Conservation (phyloP, 2,329 filamentous ascomycete genomes). For the Sarocladium kiliense region DNA sequence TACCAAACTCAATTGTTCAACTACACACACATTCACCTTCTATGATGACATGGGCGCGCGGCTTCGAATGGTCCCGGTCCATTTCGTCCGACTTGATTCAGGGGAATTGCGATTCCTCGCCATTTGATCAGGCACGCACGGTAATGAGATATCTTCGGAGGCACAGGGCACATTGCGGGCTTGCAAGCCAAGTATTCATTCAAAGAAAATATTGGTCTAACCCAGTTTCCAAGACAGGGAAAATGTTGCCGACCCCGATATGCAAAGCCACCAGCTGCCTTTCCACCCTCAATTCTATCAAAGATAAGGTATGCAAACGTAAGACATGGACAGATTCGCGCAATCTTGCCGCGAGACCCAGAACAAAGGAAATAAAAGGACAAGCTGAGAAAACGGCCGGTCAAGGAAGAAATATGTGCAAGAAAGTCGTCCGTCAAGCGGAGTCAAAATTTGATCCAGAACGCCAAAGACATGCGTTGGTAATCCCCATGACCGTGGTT, state of each 20-base stretch:
- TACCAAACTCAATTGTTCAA: not conserved
- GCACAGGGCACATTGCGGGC: not conserved
- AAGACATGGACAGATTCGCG: not conserved
- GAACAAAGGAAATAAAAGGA: not conserved
- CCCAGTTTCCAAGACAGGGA: not conserved
- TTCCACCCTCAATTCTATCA: not conserved
- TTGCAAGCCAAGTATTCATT: not conserved
- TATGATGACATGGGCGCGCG: not conserved
- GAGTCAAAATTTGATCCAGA: not conserved
- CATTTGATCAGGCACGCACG: no score
- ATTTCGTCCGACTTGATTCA: no score
- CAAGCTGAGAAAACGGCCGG: no score
- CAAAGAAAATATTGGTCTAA: not conserved
- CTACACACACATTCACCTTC: not conserved
- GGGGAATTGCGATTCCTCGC: no score
- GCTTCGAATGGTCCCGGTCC: no score
- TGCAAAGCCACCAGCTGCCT: slow-evolving; percentile 1
- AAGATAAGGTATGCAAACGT: not conserved
- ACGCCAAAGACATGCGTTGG: slow-evolving; percentile 1
- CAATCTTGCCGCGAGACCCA: not conserved
- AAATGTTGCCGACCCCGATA: not conserved
- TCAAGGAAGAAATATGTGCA: slow-evolving; percentile 1
- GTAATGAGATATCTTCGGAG: no score
- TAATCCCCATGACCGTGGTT: not conserved
- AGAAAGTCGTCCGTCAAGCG: not conserved